A percentile compares a stretch with the other conserved stretches of the same genome.
Conservation (phyloP, 768 basidiomycete species). For the Suillus americanus region DNA sequence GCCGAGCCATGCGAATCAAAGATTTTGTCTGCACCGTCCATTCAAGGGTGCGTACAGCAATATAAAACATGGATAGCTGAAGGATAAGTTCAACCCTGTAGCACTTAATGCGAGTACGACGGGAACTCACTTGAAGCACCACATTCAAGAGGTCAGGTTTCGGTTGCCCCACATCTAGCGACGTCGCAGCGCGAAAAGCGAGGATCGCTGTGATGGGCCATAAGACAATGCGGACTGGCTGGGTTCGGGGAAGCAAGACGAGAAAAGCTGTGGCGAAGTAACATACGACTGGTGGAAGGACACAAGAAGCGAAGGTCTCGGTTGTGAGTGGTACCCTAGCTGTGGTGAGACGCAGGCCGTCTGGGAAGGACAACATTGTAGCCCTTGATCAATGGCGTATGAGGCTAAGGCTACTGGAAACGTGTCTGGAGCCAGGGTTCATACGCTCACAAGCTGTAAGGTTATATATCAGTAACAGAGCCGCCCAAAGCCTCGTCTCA, state of each 20-base stretch:
- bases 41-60: conserved; percentile 15
- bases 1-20: conserved; percentile 11
- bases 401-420: background rate
- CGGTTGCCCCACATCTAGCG: conserved; percentile 10
- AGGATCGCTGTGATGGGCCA: conserved; percentile 45
- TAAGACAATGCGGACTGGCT: conserved; percentile 43
- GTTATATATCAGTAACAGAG: no score
- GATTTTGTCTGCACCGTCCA: conserved; percentile 17
- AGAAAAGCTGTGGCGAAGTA: conserved; percentile 53
- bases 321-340: conserved; percentile 30
- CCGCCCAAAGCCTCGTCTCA: no score
- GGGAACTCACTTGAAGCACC: conserved; percentile 11
- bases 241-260: conserved; percentile 46
- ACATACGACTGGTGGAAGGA: conserved; percentile 41
- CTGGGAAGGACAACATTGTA: background rate
- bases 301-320: conserved; percentile 32
- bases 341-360: conserved; percentile 9
- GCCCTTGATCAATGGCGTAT: background rate
- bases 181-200: conserved; percentile 37
- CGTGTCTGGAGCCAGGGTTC: background rate
- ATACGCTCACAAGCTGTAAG: background rate
- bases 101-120: background rate
- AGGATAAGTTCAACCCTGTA: background rate
- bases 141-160: conserved; percentile 8
- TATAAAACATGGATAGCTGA: conserved; percentile 15